Conservation (phyloP, 1,139 yeast species). For the Kodamaea ohmeri region DNA sequence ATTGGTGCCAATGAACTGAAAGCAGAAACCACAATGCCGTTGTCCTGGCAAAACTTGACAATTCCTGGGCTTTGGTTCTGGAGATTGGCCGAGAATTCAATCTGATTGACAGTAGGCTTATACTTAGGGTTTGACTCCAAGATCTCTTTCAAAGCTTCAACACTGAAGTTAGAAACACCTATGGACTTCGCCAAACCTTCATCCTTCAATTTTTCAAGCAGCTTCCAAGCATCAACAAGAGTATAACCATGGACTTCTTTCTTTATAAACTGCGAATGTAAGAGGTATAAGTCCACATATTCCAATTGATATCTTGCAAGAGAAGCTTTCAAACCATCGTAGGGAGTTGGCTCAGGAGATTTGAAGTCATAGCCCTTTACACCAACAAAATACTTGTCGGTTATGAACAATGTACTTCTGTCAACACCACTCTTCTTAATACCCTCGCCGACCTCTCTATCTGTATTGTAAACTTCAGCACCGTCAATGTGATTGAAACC, state of each 20-base stretch:
- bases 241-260: slow-evolving; percentile 42
- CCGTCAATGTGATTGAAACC: slow-evolving; percentile 40
- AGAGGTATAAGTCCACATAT: slow-evolving; percentile 49
- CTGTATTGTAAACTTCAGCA: slow-evolving; percentile 36
- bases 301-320: slow-evolving; percentile 34
- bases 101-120: slow-evolving; percentile 65
- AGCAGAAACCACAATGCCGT: slow-evolving; percentile 59
- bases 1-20: slow-evolving; percentile 63
- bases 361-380: slow-evolving; percentile 33
- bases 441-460: slow-evolving; percentile 33
- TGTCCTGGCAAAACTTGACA: slow-evolving; percentile 48
- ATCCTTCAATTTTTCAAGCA: slow-evolving; percentile 39
- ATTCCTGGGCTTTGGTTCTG: slow-evolving; percentile 71
- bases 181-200: slow-evolving; percentile 36
- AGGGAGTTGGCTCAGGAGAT: slow-evolving; percentile 20
- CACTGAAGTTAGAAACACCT: slow-evolving; percentile 65
- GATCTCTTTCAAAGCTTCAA: slow-evolving; percentile 48
- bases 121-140: slow-evolving; percentile 37
- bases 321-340: slow-evolving; percentile 26
- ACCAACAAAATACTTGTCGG: slow-evolving; percentile 46
- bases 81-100: slow-evolving; percentile 65
- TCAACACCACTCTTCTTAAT: slow-evolving; percentile 19
- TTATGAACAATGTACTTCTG: slow-evolving; percentile 52
- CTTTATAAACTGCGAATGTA: slow-evolving; percentile 44
- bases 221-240: slow-evolving; percentile 55